A percentile compares a stretch with the other conserved stretches of the same genome.
Evolutionary conservation across 768 basidiomycete genomes (phyloP).

Genomic region (Phanerochaete carnosa): DNA sequence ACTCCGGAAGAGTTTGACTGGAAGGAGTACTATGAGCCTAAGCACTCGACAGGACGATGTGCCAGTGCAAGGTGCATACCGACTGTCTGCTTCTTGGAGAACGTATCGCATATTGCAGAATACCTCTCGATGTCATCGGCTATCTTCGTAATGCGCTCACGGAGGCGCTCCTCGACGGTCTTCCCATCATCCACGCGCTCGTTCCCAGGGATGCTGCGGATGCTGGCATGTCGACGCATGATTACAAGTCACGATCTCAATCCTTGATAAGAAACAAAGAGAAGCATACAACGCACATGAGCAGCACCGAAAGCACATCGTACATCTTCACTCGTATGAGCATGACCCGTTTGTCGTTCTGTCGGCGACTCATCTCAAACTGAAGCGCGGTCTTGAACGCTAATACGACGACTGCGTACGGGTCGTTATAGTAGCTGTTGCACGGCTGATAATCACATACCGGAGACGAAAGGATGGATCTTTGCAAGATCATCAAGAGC

Average conservation of each 20-base stretch:
- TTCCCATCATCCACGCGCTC: neutral
- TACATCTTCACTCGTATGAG: conserved; percentile 3
- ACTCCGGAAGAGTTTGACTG: conserved; percentile 12
- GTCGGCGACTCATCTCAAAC: conserved; percentile 1
- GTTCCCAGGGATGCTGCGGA: neutral
- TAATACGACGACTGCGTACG: neutral
- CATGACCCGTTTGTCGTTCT: conserved; percentile 4
- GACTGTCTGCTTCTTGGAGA: neutral
- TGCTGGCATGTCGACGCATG: neutral
- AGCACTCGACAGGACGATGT: neutral
- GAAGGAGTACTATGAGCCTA: neutral
- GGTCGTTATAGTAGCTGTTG: neutral
- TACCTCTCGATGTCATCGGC: conserved; percentile 3
- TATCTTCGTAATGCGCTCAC: neutral
- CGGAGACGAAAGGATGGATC: conserved; percentile 8
- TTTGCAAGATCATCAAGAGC: conserved; percentile 9
- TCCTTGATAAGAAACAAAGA: too few species aligned
- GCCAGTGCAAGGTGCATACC: neutral
- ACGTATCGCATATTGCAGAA: conserved; percentile 2
- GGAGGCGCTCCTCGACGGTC: neutral
- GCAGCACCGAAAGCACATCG: neutral
- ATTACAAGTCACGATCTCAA: neutral
- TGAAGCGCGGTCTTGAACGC: conserved; percentile 8
- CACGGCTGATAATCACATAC: neutral
- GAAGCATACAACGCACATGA: neutral